phyloP scores from a whole-genome alignment of 768 basidiomycete species.

The Lactifluus rugatus region DNA sequence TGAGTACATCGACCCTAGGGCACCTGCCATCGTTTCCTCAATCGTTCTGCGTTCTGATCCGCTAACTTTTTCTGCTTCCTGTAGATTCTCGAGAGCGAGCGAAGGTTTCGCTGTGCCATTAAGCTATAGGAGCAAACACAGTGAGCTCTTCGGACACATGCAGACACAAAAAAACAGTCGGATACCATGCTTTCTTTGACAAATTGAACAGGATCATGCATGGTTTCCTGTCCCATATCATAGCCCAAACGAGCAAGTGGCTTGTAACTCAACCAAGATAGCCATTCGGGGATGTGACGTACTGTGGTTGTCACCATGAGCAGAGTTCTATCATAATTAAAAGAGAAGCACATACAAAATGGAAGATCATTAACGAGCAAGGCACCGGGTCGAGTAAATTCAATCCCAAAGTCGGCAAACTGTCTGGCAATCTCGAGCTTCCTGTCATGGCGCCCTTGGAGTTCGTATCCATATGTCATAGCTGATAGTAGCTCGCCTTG shows the following conservation, averaged over 20 bases:
- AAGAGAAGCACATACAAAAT: not conserved
- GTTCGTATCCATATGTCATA: slow-evolving; percentile 10
- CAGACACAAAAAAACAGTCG: not conserved
- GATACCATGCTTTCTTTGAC: not conserved
- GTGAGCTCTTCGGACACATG: not conserved
- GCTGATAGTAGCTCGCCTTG: slow-evolving; percentile 2
- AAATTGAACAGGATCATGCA: not conserved
- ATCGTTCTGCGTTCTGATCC: too few species aligned
- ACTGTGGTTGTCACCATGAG: too few species aligned
- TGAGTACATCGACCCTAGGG: too few species aligned
- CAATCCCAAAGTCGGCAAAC: too few species aligned
- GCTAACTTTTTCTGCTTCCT: too few species aligned
- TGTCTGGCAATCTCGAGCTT: not conserved
- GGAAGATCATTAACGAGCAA: slow-evolving; percentile 9
- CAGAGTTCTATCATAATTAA: too few species aligned
- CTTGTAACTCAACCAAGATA: too few species aligned
- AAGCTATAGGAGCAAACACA: not conserved
- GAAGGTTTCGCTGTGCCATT: too few species aligned
- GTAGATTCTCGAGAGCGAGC: too few species aligned
- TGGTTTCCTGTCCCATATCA: not conserved
- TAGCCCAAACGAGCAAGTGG: too few species aligned
- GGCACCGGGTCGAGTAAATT: not conserved
- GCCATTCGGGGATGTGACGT: not conserved
- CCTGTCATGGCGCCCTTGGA: not conserved
- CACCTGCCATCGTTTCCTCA: too few species aligned